Percentiles rank a stretch among this genome's conserved stretches.
Evolutionary conservation across 2,329 filamentous ascomycete species (phyloP).

Genomic region (Pestalotiopsis sp.): DNA sequence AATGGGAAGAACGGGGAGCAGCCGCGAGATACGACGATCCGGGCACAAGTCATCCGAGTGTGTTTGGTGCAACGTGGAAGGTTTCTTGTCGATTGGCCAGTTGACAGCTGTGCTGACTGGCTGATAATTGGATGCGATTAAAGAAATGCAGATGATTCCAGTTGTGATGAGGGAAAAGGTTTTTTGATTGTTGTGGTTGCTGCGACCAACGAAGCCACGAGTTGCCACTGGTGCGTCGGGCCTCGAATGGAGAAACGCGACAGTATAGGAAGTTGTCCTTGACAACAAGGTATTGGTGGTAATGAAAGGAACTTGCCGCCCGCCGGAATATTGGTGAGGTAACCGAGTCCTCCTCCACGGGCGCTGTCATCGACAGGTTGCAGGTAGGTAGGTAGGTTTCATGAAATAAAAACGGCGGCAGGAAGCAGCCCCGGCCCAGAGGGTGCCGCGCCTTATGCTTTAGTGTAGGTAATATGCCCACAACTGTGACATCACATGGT

Average conservation of each 20-base stretch:
- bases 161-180: background rate
- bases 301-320: background rate
- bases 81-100: background rate
- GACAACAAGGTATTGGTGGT: background rate
- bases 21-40: background rate
- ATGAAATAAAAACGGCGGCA: background rate
- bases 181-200: background rate
- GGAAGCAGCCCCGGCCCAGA: background rate
- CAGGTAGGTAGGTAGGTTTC: background rate
- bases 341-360: background rate
- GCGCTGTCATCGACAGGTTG: background rate
- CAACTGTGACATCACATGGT: background rate
- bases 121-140: background rate
- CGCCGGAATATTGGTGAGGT: background rate
- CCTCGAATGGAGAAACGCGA: background rate
- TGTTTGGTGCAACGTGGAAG: background rate
- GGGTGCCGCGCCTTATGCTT: background rate
- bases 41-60: background rate
- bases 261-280: background rate
- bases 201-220: background rate
- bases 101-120: background rate
- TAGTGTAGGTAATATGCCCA: background rate
- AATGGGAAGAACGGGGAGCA: background rate
- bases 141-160: background rate
- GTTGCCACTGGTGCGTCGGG: background rate